These are phyloP conservation scores for Candida pseudoviswanathii DNA, from an alignment of 1,139 yeast species.

Conservation along the genomic window DNA sequence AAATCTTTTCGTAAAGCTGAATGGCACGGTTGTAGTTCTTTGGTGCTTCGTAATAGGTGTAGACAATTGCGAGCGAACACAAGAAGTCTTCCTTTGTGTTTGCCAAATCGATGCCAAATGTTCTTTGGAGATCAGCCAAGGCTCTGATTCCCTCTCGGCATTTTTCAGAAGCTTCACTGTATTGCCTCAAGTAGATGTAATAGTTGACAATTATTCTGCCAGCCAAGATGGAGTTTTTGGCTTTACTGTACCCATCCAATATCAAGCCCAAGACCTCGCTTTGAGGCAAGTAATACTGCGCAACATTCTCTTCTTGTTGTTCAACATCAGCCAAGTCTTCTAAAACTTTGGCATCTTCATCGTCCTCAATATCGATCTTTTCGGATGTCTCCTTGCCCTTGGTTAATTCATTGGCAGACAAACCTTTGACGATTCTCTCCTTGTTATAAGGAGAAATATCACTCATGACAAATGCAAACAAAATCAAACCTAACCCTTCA, in stretches of 20 bases:
- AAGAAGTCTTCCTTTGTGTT: slow-evolving; percentile 62
- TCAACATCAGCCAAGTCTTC: slow-evolving; percentile 24
- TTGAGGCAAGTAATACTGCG: slow-evolving; percentile 32
- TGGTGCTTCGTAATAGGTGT: slow-evolving; percentile 88
- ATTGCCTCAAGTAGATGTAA: slow-evolving; percentile 63
- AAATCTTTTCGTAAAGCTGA: slow-evolving; percentile 65
- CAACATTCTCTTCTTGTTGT: slow-evolving; percentile 19
- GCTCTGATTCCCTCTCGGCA: slow-evolving; percentile 65
- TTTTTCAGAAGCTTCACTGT: slow-evolving; percentile 59
- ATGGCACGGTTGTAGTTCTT: slow-evolving; percentile 79
- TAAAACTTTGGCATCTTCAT: slow-evolving; percentile 20
- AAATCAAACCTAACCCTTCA: slow-evolving; percentile 64
- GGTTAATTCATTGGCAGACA: slow-evolving; percentile 7
- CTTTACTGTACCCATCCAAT: slow-evolving; percentile 52
- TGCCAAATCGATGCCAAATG: slow-evolving; percentile 48
- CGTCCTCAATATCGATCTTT: slow-evolving; percentile 18
- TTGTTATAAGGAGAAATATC: slow-evolving; percentile 64
- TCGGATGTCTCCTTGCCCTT: slow-evolving; percentile 7
- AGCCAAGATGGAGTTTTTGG: slow-evolving; percentile 57
- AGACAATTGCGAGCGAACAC: slow-evolving; percentile 70
- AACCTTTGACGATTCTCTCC: slow-evolving; percentile 21
- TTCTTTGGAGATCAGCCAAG: slow-evolving; percentile 50
- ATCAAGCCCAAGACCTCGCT: slow-evolving; percentile 58
- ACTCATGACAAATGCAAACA: slow-evolving; percentile 63
- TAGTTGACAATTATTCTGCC: slow-evolving; percentile 66